Conservation (phyloP, 2,329 filamentous ascomycete genomes). For the Exophiala spinifera region DNA sequence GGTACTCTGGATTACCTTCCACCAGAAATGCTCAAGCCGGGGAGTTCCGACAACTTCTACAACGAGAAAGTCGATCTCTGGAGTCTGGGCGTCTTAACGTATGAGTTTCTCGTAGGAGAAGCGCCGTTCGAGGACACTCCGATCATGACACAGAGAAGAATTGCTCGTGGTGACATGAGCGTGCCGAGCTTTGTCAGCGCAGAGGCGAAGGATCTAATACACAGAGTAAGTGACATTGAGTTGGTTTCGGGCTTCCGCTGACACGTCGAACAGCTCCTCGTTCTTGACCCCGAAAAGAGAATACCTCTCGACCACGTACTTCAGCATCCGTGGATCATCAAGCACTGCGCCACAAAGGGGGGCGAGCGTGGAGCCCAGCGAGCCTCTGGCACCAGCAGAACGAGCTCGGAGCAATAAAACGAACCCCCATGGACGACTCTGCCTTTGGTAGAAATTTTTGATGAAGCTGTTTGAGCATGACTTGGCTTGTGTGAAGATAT, state of each 20-base stretch:
- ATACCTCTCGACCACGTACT: slow-evolving; percentile 86
- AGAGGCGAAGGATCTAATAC: slow-evolving; percentile 89
- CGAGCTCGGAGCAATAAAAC: slow-evolving; percentile 10
- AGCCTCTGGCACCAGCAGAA: slow-evolving; percentile 11
- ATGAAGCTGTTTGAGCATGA: neutral
- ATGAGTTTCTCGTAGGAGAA: slow-evolving; percentile 94
- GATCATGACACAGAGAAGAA: slow-evolving; percentile 88
- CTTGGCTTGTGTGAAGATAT: neutral
- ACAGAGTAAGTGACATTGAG: slow-evolving; percentile 60
- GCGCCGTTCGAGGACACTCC: slow-evolving; percentile 96
- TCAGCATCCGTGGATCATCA: slow-evolving; percentile 91
- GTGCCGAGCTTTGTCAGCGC: slow-evolving; percentile 86
- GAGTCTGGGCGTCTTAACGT: slow-evolving; percentile 91
- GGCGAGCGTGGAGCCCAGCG: slow-evolving; percentile 24
- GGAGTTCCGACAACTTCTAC: slow-evolving; percentile 80
- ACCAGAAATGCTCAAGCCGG: slow-evolving; percentile 91
- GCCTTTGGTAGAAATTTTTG: neutral
- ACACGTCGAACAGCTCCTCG: slow-evolving; percentile 62
- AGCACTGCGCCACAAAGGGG: slow-evolving; percentile 63
- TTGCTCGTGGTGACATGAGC: slow-evolving; percentile 85
- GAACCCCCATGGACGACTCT: slow-evolving; percentile 7
- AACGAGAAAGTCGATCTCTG: slow-evolving; percentile 94
- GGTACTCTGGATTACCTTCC: slow-evolving; percentile 96
- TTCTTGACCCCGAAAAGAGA: slow-evolving; percentile 89
- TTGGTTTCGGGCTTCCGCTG: neutral